Evolutionary conservation across 2,329 filamentous ascomycete species (phyloP), one percentile per base, ranked within the genome.

Genomic region (Cladophialophora bantiana): DNA sequence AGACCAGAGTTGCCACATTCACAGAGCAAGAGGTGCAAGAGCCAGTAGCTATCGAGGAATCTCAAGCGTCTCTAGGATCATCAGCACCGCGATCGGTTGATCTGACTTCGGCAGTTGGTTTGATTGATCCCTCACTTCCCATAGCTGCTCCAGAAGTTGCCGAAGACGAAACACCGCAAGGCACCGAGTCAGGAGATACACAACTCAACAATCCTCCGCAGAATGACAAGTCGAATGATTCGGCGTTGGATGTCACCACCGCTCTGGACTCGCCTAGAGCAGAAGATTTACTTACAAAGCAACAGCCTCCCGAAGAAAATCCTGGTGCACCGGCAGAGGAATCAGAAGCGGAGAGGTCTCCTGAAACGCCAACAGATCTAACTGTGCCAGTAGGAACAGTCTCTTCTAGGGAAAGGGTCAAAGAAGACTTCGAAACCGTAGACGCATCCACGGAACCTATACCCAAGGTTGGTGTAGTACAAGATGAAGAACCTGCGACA

Each of bases 11-110:
- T 7, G 54, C 55, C n/a, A 48, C 35, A 5, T 48, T 55, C n/a
- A 35, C 59, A 18, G 50, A 55, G 18, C 35, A 62, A 13, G n/a
- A 26, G 15, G 50, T 62, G 20, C n/a, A 45, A 31, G 50, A 62
- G 35, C 20, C 48, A 31, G 58, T n/a, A 10, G 18, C 35, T 13
- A 18, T 52, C 34, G 45, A 53, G 3, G 9, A 15, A 18, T 9
- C 34, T 52, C 13, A 10, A 7, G 9, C 58, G 26, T n/a, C 34
- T 31, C 32, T 31, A 4, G 31, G 9, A n/a, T 20, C 18, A 18
- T 42, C 32, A 15, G 9, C 5, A 35, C 7, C 18, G 2, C 7
- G 20, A 35, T 15, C 58, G 32, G 3, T 38, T 18, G 45, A 38
- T n/a, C 32, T 38, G 7, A n/a, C 34, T 35, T 35, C 18, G 12